phyloP scores from a whole-genome alignment of 768 basidiomycete genomes.

The Lentinula aciculospora region DNA sequence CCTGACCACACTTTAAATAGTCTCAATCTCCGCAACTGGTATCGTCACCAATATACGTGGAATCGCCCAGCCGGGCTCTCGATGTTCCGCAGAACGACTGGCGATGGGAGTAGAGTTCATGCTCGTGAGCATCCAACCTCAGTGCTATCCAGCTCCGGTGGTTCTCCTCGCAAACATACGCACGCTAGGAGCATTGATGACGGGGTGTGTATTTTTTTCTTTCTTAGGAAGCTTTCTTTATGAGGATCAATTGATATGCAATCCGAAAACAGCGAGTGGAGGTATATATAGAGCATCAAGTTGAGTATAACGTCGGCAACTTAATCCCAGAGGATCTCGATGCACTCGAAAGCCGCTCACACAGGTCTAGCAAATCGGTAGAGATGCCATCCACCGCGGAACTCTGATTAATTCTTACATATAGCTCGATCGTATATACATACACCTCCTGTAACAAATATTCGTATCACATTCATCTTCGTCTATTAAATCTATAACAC shows the following conservation, averaged over 20 bases:
- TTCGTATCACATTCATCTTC: too few relatives aligned
- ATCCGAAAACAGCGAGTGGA: not conserved
- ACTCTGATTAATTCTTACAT: not conserved
- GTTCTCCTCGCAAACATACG: not conserved
- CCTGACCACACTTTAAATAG: not conserved
- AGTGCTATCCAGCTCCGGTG: not conserved
- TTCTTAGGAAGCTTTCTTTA: not conserved
- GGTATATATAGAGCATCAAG: not conserved
- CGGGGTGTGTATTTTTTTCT: not conserved
- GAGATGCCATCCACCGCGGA: not conserved
- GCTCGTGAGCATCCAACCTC: not conserved
- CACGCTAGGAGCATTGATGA: not conserved
- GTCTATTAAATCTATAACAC: too few relatives aligned
- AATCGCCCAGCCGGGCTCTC: slow-evolving; percentile 7
- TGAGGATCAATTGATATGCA: not conserved
- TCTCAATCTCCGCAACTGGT: slow-evolving; percentile 13
- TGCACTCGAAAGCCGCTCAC: not conserved
- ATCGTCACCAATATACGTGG: slow-evolving; percentile 11
- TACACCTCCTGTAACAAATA: too few relatives aligned
- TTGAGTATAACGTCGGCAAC: not conserved
- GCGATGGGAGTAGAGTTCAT: not conserved
- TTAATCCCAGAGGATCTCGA: not conserved
- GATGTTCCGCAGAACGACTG: not conserved
- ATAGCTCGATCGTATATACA: too few relatives aligned
- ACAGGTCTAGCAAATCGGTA: not conserved